Percentiles rank a stretch among this genome's conserved stretches.
Evolutionary conservation across 306 rosid species (phyloP).

Genomic region (Acmispon strigosus): DNA sequence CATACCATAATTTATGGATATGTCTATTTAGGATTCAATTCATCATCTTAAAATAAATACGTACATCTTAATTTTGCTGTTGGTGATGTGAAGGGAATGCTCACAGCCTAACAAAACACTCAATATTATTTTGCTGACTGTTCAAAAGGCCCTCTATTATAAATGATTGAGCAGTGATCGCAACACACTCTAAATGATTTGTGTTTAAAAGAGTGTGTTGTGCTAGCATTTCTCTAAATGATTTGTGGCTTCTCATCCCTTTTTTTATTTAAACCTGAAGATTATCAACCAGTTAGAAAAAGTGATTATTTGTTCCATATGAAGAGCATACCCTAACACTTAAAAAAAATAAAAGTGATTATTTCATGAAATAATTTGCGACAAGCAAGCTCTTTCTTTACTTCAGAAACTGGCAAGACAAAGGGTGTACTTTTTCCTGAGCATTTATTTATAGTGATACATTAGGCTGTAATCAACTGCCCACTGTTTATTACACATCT

Average conservation of each 20-base stretch:
- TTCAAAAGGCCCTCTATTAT: not conserved
- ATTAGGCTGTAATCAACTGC: not conserved
- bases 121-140: not conserved
- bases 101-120: not conserved
- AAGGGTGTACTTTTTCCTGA: not conserved
- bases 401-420: not conserved
- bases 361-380: too few relatives aligned
- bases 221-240: too few relatives aligned
- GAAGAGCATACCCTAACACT: too few relatives aligned
- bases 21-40: not conserved
- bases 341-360: too few relatives aligned
- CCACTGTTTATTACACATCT: not conserved
- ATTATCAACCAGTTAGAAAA: not conserved
- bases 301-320: too few relatives aligned
- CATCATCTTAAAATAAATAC: not conserved
- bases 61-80: not conserved
- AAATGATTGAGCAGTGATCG: not conserved
- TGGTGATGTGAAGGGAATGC: not conserved
- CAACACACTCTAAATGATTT: too few relatives aligned
- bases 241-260: not conserved
- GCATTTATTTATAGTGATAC: not conserved
- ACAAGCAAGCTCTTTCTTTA: not conserved
- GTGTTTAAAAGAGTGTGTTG: too few relatives aligned
- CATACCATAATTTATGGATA: not conserved
- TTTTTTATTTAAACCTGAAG: not conserved